Percentiles rank a stretch among this genome's conserved stretches.
Conservation (phyloP, 192 early-diverging fungal genomes). For the Rhizophlyctis rosea region DNA sequence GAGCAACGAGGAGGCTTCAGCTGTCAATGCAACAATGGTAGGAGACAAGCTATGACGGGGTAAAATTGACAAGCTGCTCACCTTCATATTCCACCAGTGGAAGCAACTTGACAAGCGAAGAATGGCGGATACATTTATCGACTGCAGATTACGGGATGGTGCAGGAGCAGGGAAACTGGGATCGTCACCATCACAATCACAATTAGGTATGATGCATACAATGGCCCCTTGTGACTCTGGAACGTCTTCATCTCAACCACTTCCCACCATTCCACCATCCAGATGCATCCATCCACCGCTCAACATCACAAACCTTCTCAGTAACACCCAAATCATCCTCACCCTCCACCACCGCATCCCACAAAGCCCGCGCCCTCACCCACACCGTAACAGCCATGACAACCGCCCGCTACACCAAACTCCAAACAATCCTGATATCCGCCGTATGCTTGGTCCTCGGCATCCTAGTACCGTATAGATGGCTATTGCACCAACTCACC, state of each 20-base stretch:
- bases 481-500: not conserved
- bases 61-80: no score
- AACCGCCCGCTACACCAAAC: slow-evolving; percentile 6
- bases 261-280: not conserved
- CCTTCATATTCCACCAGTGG: no score
- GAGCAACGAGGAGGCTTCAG: slow-evolving; percentile 38
- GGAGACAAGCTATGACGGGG: slow-evolving; percentile 2
- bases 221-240: no score
- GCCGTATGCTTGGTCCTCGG: slow-evolving; percentile 22
- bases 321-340: not conserved
- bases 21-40: slow-evolving; percentile 52
- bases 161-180: no score
- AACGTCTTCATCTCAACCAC: not conserved
- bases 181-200: not conserved
- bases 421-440: slow-evolving; percentile 15
- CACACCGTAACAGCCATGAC: not conserved
- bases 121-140: slow-evolving; percentile 22
- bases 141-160: slow-evolving; percentile 6
- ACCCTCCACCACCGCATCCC: not conserved
- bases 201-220: no score
- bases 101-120: slow-evolving; percentile 10
- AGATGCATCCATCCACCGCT: not conserved
- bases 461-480: slow-evolving; percentile 12
- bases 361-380: slow-evolving; percentile 1
- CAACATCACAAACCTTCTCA: slow-evolving; percentile 5